Percentiles rank a stretch among this genome's conserved stretches.
Evolutionary conservation across 2,329 filamentous ascomycete species (phyloP).

Genomic region (Phaeophleospora eucalypticola): DNA sequence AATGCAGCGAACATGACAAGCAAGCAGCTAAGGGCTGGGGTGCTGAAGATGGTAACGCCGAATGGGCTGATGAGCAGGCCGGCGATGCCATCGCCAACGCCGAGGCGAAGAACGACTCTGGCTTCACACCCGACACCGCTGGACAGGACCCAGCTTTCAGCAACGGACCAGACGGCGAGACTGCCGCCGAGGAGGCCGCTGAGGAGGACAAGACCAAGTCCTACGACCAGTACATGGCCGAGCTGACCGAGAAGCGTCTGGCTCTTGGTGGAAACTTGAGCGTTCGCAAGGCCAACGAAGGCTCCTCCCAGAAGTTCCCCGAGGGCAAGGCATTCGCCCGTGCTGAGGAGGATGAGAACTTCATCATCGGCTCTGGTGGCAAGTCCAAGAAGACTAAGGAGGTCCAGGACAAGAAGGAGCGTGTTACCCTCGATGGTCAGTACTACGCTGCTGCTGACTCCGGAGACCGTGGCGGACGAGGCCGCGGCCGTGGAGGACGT

Average conservation of each 20-base stretch:
- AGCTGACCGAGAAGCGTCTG: slow-evolving; percentile 71
- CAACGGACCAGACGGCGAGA: slow-evolving; percentile 42
- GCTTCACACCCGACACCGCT: slow-evolving; percentile 26
- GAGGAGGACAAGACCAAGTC: slow-evolving; percentile 81
- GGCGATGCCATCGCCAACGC: slow-evolving; percentile 80
- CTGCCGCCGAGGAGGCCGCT: slow-evolving; percentile 28
- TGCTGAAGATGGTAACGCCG: slow-evolving; percentile 68
- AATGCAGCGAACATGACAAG: slow-evolving; percentile 70
- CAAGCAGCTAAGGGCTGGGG: slow-evolving; percentile 89
- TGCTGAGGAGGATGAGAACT: slow-evolving; percentile 60
- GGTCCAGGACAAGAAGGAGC: slow-evolving; percentile 79
- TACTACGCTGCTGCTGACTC: slow-evolving; percentile 54
- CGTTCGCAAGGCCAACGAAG: slow-evolving; percentile 89
- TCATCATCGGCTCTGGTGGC: slow-evolving; percentile 67
- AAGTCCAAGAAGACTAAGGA: slow-evolving; percentile 79
- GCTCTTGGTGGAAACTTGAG: slow-evolving; percentile 63
- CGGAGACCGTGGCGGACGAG: slow-evolving; percentile 53
- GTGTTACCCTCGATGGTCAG: slow-evolving; percentile 79
- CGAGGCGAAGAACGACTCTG: slow-evolving; percentile 27
- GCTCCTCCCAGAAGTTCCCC: slow-evolving; percentile 91
- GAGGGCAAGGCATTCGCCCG: slow-evolving; percentile 65
- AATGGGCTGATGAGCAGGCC: slow-evolving; percentile 86
- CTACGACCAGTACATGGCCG: slow-evolving; percentile 81
- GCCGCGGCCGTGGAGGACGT: slow-evolving; percentile 47
- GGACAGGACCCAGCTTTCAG: slow-evolving; percentile 43